A percentile compares a stretch with the other conserved stretches of the same genome.
These are phyloP conservation scores for Ophiostoma triangulosporum DNA, from an alignment of 2,329 filamentous ascomycete genomes.

Conservation along the genomic window DNA sequence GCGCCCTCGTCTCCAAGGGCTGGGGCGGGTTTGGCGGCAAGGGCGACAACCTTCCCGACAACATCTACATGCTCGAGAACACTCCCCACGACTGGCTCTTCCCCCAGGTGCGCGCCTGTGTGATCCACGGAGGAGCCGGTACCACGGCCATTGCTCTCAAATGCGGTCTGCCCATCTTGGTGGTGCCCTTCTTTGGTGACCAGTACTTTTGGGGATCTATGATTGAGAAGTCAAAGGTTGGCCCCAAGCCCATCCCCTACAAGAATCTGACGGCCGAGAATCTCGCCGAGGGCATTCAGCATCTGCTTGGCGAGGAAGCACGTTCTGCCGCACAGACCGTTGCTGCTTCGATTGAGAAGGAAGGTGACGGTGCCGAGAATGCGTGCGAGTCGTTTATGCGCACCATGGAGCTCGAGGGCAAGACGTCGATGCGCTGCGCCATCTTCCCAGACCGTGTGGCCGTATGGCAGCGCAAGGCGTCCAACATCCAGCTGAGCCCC, in stretches of 20 bases:
- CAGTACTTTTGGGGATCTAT: slow-evolving; percentile 68
- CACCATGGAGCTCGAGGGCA: slow-evolving; percentile 38
- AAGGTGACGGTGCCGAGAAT: slow-evolving; percentile 57
- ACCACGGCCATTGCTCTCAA: slow-evolving; percentile 64
- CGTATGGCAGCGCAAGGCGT: slow-evolving; percentile 51
- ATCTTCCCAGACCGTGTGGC: slow-evolving; percentile 50
- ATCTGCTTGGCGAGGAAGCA: slow-evolving; percentile 50
- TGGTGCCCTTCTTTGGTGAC: slow-evolving; percentile 70
- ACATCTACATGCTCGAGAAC: slow-evolving; percentile 60
- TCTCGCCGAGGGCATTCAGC: slow-evolving; percentile 56
- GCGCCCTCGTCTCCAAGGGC: slow-evolving; percentile 60
- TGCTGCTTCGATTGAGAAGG: slow-evolving; percentile 43
- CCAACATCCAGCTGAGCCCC: slow-evolving; percentile 45
- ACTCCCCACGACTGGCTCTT: slow-evolving; percentile 70
- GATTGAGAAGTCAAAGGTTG: slow-evolving; percentile 49
- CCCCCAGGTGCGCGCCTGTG: slow-evolving; percentile 48
- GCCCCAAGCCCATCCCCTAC: slow-evolving; percentile 54
- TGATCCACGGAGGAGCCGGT: slow-evolving; percentile 67
- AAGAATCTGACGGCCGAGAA: slow-evolving; percentile 50
- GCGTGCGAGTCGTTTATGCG: slow-evolving; percentile 54
- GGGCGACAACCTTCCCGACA: slow-evolving; percentile 36
- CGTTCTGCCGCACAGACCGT: slow-evolving; percentile 43
- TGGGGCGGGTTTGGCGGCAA: slow-evolving; percentile 59
- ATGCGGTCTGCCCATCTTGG: slow-evolving; percentile 57
- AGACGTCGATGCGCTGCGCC: slow-evolving; percentile 49